Percentiles rank a stretch among this genome's conserved stretches.
Conservation (phyloP, 768 basidiomycete species). For the Suillus tomentosus region DNA sequence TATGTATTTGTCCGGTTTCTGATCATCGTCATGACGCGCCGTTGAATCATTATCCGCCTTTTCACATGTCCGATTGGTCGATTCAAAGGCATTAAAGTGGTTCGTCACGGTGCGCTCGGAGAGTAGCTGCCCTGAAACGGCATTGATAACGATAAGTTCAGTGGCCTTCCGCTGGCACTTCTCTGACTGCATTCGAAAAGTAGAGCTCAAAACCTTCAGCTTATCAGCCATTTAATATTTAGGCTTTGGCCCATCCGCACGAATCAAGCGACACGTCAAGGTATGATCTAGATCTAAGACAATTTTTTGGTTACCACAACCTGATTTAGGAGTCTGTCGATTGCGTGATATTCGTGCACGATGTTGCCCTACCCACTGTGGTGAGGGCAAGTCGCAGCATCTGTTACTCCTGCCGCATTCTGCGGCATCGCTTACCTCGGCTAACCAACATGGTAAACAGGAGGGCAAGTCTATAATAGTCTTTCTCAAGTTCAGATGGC, state of each 20-base stretch:
- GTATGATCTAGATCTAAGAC: slow-evolving; percentile 4
- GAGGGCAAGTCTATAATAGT: slow-evolving; percentile 1
- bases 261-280: background rate
- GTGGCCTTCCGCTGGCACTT: background rate
- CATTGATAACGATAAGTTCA: slow-evolving; percentile 2
- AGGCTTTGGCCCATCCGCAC: background rate
- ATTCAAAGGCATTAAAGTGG: background rate
- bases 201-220: background rate
- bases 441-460: background rate
- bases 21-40: background rate
- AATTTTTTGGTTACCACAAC: background rate
- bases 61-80: background rate
- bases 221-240: background rate
- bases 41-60: background rate
- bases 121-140: background rate
- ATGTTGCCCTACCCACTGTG: background rate
- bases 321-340: background rate
- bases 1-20: slow-evolving; percentile 3
- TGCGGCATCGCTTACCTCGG: background rate
- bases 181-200: background rate
- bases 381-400: background rate
- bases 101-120: background rate
- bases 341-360: background rate
- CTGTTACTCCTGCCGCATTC: background rate
- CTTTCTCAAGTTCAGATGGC: slow-evolving; percentile 32